These are phyloP conservation scores for Salix viminalis DNA, from an alignment of 345 rosid species.

Conservation along the genomic window DNA sequence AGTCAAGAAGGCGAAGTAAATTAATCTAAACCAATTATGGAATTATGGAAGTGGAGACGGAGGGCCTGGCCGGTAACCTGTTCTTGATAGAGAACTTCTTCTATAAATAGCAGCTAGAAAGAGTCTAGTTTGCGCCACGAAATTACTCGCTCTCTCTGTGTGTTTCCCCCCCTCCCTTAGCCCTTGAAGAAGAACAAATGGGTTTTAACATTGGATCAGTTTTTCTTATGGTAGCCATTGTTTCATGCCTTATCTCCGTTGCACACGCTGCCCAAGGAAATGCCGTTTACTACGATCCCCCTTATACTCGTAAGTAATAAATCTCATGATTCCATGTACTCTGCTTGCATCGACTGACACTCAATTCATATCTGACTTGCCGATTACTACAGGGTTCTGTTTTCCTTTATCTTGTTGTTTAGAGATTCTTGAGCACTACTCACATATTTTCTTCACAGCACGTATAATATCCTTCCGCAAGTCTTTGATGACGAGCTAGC, in stretches of 20 bases:
- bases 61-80: not conserved
- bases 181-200: not conserved
- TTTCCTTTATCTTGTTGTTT: not conserved
- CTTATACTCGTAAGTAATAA: slow-evolving; percentile 1
- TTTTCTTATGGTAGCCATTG: not conserved
- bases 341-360: not conserved
- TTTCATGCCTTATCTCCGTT: not conserved
- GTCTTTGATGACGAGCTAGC: not conserved
- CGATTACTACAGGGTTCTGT: too few relatives aligned
- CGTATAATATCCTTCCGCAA: not conserved
- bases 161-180: not conserved
- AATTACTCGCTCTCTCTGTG: too few relatives aligned
- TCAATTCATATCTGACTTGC: not conserved
- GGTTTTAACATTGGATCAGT: not conserved
- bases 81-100: not conserved
- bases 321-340: not conserved
- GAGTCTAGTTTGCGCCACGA: not conserved
- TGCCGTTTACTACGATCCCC: slow-evolving; percentile 1
- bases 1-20: not conserved
- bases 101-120: not conserved
- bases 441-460: not conserved
- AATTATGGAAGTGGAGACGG: too few relatives aligned
- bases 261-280: slow-evolving; percentile 3
- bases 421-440: not conserved
- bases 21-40: too few relatives aligned